Percentiles rank a stretch among this genome's conserved stretches.
Evolutionary conservation across 2,329 filamentous ascomycete genomes (phyloP).

Genomic region (Cladorrhinum sp.): DNA sequence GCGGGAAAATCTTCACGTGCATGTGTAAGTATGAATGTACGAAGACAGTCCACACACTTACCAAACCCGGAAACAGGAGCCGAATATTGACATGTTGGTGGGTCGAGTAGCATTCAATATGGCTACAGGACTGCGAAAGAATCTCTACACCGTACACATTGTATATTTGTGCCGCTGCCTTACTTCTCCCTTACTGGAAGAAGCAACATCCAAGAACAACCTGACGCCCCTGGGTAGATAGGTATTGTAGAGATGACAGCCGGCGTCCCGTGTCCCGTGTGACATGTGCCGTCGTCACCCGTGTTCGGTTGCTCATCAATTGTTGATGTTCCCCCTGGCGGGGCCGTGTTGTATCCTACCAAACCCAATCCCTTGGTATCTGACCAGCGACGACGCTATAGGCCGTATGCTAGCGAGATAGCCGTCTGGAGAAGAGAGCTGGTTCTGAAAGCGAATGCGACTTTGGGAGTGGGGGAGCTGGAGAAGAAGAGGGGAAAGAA

Average conservation of each 20-base stretch:
- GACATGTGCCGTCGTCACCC: background rate
- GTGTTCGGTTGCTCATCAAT: background rate
- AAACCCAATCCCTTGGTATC: background rate
- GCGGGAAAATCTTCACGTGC: background rate
- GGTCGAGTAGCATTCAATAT: background rate
- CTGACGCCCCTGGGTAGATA: background rate
- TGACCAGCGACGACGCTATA: background rate
- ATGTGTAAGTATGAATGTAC: background rate
- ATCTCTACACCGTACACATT: background rate
- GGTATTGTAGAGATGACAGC: background rate
- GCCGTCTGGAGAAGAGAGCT: background rate
- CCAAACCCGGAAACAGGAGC: background rate
- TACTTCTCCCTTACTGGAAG: background rate
- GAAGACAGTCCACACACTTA: background rate
- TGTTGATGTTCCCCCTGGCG: background rate
- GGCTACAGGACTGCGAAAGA: background rate
- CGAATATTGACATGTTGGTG: constrained; percentile 1
- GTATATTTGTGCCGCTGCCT: background rate
- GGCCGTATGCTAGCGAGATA: background rate
- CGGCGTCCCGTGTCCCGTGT: background rate
- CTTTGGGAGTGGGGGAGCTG: background rate
- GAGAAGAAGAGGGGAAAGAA: background rate
- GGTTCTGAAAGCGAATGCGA: background rate
- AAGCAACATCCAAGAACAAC: background rate
- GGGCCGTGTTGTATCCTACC: background rate